Evolutionary conservation across 106 monocot genomes (phyloP).

Genomic region (Iris macrosiphon): DNA sequence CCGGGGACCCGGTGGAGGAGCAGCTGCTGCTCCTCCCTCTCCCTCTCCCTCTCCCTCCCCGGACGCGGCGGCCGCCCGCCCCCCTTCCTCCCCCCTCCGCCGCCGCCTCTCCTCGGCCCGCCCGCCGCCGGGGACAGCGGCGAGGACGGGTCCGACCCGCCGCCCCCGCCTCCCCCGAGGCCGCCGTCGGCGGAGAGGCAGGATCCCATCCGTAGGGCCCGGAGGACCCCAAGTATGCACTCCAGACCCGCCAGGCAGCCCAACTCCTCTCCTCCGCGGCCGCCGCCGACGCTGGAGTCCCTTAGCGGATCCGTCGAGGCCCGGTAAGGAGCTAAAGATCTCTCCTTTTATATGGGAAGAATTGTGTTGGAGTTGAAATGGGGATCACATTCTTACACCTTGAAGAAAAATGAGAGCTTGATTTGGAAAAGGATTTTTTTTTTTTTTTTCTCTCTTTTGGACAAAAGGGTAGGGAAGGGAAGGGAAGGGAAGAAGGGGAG

Average conservation of each 20-base stretch:
- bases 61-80: slow-evolving; percentile 1
- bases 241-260: slow-evolving; percentile 23
- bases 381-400: background rate
- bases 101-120: background rate
- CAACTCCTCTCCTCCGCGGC: slow-evolving; percentile 4
- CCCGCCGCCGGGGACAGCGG: background rate
- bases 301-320: slow-evolving; percentile 2
- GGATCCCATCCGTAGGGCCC: slow-evolving; percentile 30
- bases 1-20: slow-evolving; percentile 23
- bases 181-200: slow-evolving; percentile 16
- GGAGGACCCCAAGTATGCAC: slow-evolving; percentile 19
- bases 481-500: background rate
- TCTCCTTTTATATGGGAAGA: background rate
- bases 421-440: no score
- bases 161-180: background rate
- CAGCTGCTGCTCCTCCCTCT: slow-evolving; percentile 13
- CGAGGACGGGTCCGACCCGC: background rate
- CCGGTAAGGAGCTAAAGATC: background rate
- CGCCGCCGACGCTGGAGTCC: no score
- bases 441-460: no score
- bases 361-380: background rate
- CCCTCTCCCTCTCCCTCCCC: background rate
- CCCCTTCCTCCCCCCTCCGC: background rate
- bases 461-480: background rate
- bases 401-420: background rate